Conservation (phyloP, 73 alveolate species). For the Paramecium pentaurelia region DNA sequence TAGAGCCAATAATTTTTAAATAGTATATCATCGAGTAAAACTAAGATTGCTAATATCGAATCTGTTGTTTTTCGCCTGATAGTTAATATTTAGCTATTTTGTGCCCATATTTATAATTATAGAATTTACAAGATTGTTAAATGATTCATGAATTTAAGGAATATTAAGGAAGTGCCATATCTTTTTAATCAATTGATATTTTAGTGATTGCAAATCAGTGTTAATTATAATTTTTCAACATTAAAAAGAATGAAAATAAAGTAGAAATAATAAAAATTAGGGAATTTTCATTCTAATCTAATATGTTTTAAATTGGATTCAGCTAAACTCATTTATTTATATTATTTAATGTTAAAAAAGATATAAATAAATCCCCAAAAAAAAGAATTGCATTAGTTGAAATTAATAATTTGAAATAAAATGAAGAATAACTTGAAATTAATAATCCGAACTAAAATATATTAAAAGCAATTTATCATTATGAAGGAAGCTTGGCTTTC, state of each 20-base stretch:
- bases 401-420: no score
- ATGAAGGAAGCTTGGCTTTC: neutral
- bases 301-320: no score
- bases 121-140: neutral
- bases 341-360: no score
- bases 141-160: neutral
- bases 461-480: neutral
- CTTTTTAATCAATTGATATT: neutral
- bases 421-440: neutral
- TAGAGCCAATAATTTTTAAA: neutral
- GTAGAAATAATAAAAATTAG: neutral
- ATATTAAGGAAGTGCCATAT: neutral
- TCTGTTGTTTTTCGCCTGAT: neutral
- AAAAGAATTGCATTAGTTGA: no score
- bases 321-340: no score
- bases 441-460: neutral
- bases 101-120: neutral
- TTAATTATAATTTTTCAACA: neutral
- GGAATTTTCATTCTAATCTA: no score
- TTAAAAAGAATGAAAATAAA: neutral
- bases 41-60: neutral
- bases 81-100: neutral
- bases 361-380: no score
- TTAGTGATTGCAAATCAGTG: neutral
- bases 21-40: neutral